Evolutionary conservation across 345 rosid genomes (phyloP), one percentile per base, ranked within the genome.

Genomic region (Brassica carinata): DNA sequence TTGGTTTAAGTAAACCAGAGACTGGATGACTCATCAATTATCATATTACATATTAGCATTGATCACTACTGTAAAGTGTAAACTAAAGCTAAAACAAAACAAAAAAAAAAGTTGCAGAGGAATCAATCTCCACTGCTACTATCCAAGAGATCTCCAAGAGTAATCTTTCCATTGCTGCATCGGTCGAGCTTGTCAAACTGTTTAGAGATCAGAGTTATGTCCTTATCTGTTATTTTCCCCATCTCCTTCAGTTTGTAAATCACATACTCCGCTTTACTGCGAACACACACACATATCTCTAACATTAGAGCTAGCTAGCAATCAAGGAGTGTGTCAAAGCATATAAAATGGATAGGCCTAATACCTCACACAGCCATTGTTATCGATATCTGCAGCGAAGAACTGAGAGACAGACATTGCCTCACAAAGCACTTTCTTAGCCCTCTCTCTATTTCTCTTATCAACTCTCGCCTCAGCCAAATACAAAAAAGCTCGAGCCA

Each of bases 401-500:
- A 93, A 96, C 89, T 96, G 92, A 11, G 98, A 82, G 45, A 93
- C 89, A 31, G 98, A 92, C 98, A 96, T 90, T 26, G 88, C 84
- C 57, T 92, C 98, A 59, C 96, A 89, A 57, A 93, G 97, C 72
- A 96, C 98, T 91, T 89, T 89, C 81, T 96, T 92, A 0, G 90
- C 96, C 83, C 93, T 83, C 79, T 59, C 89, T 82, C 99, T 86
- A 45, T 96, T 93, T 80, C 97, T 83, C 86, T 89, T 96, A 84
- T 93, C 99, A 19, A 96, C 96, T 81, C 97, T 89, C 1, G 98
- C 98, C 84, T 96, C 98, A 63, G 91, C 93, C 87, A 95, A 83
- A 73, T 88, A 91, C 75, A 90, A 55, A 78, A 91, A 95, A 0
- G 99, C 98, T 34, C 94, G 85, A 72, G 99, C 99, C 73, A 95